Percentiles rank a stretch among this genome's conserved stretches.
Conservation (phyloP, 2,329 filamentous ascomycete genomes). For the Ramichloridium luteum region DNA sequence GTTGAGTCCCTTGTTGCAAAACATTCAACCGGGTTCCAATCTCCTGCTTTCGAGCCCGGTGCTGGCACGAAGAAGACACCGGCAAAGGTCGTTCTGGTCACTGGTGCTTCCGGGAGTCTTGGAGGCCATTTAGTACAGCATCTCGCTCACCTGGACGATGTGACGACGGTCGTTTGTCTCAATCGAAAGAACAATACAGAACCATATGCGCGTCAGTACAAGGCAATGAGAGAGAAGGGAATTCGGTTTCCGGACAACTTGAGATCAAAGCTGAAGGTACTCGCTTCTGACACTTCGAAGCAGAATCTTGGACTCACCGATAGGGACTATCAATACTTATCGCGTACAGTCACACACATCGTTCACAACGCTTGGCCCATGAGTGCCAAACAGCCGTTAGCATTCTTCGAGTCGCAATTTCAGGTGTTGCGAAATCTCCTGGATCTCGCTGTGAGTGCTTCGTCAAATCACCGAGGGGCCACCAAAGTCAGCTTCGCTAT, state of each 20-base stretch:
- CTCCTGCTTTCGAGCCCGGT: no score
- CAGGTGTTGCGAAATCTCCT: slow-evolving; percentile 40
- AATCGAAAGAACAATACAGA: slow-evolving; percentile 30
- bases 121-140: slow-evolving; percentile 27
- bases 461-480: slow-evolving; percentile 13
- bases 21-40: no score
- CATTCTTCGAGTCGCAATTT: slow-evolving; percentile 41
- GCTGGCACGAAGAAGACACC: no score
- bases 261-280: slow-evolving; percentile 32
- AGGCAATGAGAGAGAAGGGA: slow-evolving; percentile 18
- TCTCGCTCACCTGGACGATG: slow-evolving; percentile 18
- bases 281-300: slow-evolving; percentile 38
- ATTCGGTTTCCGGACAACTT: slow-evolving; percentile 12
- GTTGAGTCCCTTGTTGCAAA: no score
- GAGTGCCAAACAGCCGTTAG: slow-evolving; percentile 41
- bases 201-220: slow-evolving; percentile 24
- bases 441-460: slow-evolving; percentile 30
- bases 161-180: slow-evolving; percentile 33
- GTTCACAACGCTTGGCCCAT: slow-evolving; percentile 46
- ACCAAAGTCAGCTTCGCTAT: slow-evolving; percentile 26
- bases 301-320: slow-evolving; percentile 36
- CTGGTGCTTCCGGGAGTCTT: slow-evolving; percentile 25
- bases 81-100: slow-evolving; percentile 31
- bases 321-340: slow-evolving; percentile 29
- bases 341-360: slow-evolving; percentile 36